Base-by-base conservation (phyloP, 1,139 yeast species). In the Kodamaea suecica region DNA sequence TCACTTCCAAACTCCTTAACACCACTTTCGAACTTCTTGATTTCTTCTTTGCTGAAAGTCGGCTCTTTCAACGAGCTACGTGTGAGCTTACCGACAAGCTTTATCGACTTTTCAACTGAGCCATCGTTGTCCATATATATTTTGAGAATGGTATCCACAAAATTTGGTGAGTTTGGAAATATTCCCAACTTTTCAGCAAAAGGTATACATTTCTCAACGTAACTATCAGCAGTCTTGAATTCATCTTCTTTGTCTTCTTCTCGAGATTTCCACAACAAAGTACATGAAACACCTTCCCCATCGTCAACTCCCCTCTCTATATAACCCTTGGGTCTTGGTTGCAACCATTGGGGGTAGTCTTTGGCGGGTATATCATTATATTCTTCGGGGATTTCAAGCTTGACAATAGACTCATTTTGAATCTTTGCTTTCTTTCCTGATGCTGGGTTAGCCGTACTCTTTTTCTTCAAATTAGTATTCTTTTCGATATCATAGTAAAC, bases 261-360 rank as follows among this genome's bases (percentile, higher is more conserved):
- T 4, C 68, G 67, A 26, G 70, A 62, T 45, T 70, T 73, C 95
- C 97, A 92, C 49, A 83, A 59, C 13, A 85, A 57, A 0, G 80
- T 72, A 13, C 78, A 71, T 0, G 96, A 85, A 10, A 48, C 45
- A 0, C 70, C 73, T 14, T 54, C 60, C 0, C 74, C 74, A 19
- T 72, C 78, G 48, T 81, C 88, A 1, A 74, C 78, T 1, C 97
- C 98, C 49, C 98, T 70, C 47, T 87, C 95, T n/a, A 83, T 62
- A 50, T 84, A 86, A 0, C 95, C 95, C 37, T 70, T 67, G 0
- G 95, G 95, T 42, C 82, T 63, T 3, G 81, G 84, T 50, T 83
- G 90, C 27, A 85, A 60, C 95, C 95, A 86, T 0, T 73, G 72
- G 0, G 90, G 90, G 38, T 68, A 76, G 0, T 78, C 77, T 34